Evolutionary conservation across 1,139 yeast genomes (phyloP).

Genomic region (Sugiyamaella xylanicola): DNA sequence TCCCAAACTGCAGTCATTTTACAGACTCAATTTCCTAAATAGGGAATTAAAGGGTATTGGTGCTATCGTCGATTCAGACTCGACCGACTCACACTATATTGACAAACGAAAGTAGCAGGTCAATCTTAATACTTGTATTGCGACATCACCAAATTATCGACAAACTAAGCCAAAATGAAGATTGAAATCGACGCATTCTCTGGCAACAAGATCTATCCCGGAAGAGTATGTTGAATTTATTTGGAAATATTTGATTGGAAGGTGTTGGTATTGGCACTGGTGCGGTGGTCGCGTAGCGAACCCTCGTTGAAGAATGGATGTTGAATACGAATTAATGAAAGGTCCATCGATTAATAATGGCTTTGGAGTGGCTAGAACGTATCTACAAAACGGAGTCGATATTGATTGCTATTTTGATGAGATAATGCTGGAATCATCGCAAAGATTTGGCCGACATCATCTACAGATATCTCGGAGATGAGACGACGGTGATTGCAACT

Average conservation of each 20-base stretch:
- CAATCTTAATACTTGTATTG: constrained; percentile 14
- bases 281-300: no score
- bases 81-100: constrained; percentile 6
- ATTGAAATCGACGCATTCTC: constrained; percentile 99
- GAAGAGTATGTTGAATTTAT: constrained; percentile 56
- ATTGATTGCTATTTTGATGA: no score
- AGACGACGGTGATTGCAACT: no score
- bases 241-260: background rate
- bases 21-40: background rate
- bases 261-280: no score
- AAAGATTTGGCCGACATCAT: no score
- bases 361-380: no score
- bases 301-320: no score
- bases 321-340: no score
- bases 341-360: no score
- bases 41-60: constrained; percentile 1
- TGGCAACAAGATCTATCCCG: constrained; percentile 99
- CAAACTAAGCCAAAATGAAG: constrained; percentile 64
- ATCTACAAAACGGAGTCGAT: no score
- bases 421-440: no score
- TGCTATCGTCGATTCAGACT: background rate
- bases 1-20: background rate
- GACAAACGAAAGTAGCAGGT: constrained; percentile 1
- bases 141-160: constrained; percentile 21
- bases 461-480: no score